phyloP scores from a whole-genome alignment of 2,329 filamentous ascomycete genomes.

The Stromatinia cepivora region DNA sequence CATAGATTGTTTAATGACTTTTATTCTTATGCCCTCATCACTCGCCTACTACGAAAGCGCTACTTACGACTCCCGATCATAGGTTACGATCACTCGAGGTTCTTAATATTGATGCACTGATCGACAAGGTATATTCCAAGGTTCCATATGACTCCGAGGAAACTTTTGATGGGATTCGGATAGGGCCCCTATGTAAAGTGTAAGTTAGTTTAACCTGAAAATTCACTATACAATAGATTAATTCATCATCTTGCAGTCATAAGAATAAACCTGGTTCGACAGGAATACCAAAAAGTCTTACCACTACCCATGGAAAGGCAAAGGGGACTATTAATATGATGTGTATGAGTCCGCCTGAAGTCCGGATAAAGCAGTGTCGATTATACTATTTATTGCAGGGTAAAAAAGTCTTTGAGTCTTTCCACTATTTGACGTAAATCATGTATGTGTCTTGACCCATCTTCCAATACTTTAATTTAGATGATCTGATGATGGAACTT shows the following conservation, averaged over 20 bases:
- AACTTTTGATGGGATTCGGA: no score
- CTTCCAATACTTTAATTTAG: not conserved
- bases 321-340: not conserved
- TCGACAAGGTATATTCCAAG: no score
- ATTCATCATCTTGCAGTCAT: not conserved
- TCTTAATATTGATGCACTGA: no score
- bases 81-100: no score
- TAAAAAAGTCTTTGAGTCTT: not conserved
- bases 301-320: not conserved
- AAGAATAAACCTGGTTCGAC: not conserved
- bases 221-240: not conserved
- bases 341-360: not conserved
- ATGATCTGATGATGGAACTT: not conserved
- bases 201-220: not conserved
- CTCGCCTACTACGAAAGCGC: no score
- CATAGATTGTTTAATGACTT: no score
- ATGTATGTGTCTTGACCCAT: not conserved
- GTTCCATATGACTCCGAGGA: no score
- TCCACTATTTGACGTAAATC: not conserved
- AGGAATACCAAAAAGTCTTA: not conserved
- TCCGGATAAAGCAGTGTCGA: not conserved
- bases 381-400: not conserved
- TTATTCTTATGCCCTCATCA: no score
- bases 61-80: no score
- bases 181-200: no score